These are phyloP conservation scores for Ceratobasidium sp. DNA, from an alignment of 1,284 basidiomycete genomes.

Conservation along the genomic window DNA sequence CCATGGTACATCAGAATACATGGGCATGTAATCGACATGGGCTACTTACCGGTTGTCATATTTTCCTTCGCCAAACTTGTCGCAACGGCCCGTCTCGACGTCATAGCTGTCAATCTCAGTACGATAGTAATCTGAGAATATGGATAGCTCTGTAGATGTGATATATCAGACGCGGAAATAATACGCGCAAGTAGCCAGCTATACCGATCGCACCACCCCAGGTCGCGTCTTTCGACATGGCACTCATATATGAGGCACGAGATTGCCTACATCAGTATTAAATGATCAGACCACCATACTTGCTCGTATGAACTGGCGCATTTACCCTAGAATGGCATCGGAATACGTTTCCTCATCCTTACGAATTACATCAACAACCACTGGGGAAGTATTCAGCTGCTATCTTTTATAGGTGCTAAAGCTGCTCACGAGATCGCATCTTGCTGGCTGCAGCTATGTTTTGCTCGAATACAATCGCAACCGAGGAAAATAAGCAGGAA, in stretches of 20 bases:
- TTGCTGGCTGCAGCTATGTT: slow-evolving; percentile 73
- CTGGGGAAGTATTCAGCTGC: slow-evolving; percentile 58
- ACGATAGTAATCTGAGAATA: slow-evolving; percentile 83
- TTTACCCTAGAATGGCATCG: slow-evolving; percentile 87
- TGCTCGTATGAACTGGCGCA: slow-evolving; percentile 45
- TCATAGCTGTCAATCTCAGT: slow-evolving; percentile 92
- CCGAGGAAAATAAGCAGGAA: slow-evolving; percentile 89
- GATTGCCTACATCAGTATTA: slow-evolving; percentile 65
- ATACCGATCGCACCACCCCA: slow-evolving; percentile 92
- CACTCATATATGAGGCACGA: slow-evolving; percentile 80
- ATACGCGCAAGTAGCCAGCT: slow-evolving; percentile 35
- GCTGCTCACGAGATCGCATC: slow-evolving; percentile 70
- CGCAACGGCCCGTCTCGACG: slow-evolving; percentile 91
- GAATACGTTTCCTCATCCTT: slow-evolving; percentile 78
- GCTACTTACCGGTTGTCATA: slow-evolving; percentile 57
- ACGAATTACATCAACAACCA: slow-evolving; percentile 84
- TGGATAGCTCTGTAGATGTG: slow-evolving; percentile 70
- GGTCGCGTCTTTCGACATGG: slow-evolving; percentile 81
- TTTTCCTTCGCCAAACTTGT: slow-evolving; percentile 77
- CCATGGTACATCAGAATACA: not conserved
- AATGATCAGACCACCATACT: slow-evolving; percentile 12
- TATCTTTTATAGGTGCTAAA: not conserved
- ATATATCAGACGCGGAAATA: not conserved
- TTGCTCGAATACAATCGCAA: slow-evolving; percentile 88
- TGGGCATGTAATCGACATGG: too few relatives aligned